These are phyloP conservation scores for Lachnellula cervina DNA, from an alignment of 2,329 filamentous ascomycete genomes.

Conservation along the genomic window DNA sequence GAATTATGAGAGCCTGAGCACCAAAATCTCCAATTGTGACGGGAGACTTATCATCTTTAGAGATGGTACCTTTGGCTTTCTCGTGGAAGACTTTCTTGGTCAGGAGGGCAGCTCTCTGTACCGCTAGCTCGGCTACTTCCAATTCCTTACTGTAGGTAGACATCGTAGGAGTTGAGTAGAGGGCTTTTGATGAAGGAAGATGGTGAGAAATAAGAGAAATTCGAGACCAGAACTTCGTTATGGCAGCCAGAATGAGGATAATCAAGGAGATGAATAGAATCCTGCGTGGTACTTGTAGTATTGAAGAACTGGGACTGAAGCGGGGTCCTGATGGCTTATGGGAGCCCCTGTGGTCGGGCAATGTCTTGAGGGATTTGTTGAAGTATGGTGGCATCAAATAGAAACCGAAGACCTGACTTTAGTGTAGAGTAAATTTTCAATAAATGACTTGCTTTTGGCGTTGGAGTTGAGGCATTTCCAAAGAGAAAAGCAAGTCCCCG, in stretches of 20 bases:
- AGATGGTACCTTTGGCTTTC: constrained; percentile 88
- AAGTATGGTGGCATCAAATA: neutral
- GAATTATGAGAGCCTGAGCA: constrained; percentile 93
- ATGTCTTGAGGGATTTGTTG: neutral
- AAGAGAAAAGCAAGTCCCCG: no score
- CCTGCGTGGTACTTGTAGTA: constrained; percentile 5
- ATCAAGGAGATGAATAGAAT: constrained; percentile 25
- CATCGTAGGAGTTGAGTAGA: constrained; percentile 31
- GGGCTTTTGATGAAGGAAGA: constrained; percentile 18
- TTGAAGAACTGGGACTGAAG: neutral
- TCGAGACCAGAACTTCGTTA: constrained; percentile 27
- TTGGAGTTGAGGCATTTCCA: no score
- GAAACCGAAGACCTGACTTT: neutral
- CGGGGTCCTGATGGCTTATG: neutral
- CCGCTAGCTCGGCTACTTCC: constrained; percentile 77
- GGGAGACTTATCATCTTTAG: constrained; percentile 92
- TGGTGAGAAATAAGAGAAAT: constrained; percentile 28
- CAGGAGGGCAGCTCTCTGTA: constrained; percentile 73
- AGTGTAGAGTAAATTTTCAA: neutral
- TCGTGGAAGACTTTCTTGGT: constrained; percentile 78
- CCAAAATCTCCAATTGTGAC: constrained; percentile 98
- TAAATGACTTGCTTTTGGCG: neutral
- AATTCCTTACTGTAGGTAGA: constrained; percentile 68
- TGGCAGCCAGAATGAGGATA: constrained; percentile 27
- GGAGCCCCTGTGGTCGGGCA: neutral